A percentile compares a stretch with the other conserved stretches of the same genome.
These are phyloP conservation scores for Naganishia onofrii DNA, from an alignment of 768 basidiomycete species.

Conservation along the genomic window DNA sequence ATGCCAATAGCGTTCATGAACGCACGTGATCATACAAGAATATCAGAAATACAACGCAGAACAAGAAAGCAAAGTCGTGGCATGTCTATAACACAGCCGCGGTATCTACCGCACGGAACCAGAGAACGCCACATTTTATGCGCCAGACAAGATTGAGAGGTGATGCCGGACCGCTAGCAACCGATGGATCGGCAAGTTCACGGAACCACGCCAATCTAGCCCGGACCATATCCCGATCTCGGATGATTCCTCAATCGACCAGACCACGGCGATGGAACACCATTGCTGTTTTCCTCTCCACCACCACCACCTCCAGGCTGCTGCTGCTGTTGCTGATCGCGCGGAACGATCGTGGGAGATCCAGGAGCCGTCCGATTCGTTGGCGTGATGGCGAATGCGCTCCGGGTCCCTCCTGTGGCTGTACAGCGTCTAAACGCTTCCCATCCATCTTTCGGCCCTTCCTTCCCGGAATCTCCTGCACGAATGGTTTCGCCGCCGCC, in stretches of 20 bases:
- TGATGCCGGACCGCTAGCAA: too few species aligned
- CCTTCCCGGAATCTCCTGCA: neutral
- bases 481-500: neutral
- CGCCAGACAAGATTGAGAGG: neutral
- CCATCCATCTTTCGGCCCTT: slow-evolving; percentile 5
- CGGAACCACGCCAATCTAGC: neutral
- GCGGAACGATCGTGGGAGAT: neutral
- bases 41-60: neutral
- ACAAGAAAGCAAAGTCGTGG: neutral
- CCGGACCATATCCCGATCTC: neutral
- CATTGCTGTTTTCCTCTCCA: neutral
- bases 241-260: neutral
- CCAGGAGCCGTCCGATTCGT: slow-evolving; percentile 19
- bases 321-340: neutral
- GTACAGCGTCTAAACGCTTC: slow-evolving; percentile 11
- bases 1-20: neutral
- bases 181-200: too few species aligned
- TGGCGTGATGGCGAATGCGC: slow-evolving; percentile 17
- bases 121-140: neutral
- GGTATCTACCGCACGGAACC: neutral
- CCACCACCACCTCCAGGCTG: too few species aligned
- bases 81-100: neutral
- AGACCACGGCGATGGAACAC: slow-evolving; percentile 4
- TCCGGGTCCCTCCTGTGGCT: neutral
- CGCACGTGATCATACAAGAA: neutral